Conservation (phyloP, 306 rosid species). For the Casuarina equisetifolia region DNA sequence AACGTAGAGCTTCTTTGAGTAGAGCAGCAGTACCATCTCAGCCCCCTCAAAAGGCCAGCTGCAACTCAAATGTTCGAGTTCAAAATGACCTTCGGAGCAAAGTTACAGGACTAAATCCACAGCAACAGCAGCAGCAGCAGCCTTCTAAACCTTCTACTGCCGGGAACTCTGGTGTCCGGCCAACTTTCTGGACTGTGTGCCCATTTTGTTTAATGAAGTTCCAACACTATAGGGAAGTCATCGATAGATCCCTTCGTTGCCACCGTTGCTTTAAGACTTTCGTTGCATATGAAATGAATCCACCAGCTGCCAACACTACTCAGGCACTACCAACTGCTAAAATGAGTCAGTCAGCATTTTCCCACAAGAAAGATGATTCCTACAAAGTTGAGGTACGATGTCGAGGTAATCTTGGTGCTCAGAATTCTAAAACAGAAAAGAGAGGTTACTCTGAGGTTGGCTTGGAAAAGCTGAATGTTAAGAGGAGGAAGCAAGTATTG, state of each 20-base stretch:
- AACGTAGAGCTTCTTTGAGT: slow-evolving; percentile 35
- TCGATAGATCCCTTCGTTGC: slow-evolving; percentile 68
- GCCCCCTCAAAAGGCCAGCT: slow-evolving; percentile 43
- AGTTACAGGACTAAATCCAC: slow-evolving; percentile 41
- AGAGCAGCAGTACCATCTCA: slow-evolving; percentile 36
- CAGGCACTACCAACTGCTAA: slow-evolving; percentile 19
- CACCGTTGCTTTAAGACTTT: slow-evolving; percentile 59
- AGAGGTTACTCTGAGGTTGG: slow-evolving; percentile 25
- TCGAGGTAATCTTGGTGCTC: slow-evolving; percentile 36
- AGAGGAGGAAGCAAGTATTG: slow-evolving; percentile 49
- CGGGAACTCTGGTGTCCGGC: slow-evolving; percentile 34
- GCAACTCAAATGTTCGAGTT: slow-evolving; percentile 39
- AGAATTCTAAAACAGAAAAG: slow-evolving; percentile 29
- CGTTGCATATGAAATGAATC: slow-evolving; percentile 56
- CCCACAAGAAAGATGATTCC: slow-evolving; percentile 42
- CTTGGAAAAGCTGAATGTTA: slow-evolving; percentile 45
- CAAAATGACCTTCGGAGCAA: slow-evolving; percentile 46
- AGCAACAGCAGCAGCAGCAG: slow-evolving; percentile 37
- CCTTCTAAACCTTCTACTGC: slow-evolving; percentile 32
- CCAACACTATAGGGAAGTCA: slow-evolving; percentile 51
- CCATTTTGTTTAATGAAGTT: slow-evolving; percentile 62
- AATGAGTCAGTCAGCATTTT: slow-evolving; percentile 47
- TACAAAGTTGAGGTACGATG: slow-evolving; percentile 45
- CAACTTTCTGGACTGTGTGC: slow-evolving; percentile 82
- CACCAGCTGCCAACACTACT: background rate